These are phyloP conservation scores for Alternaria solani DNA, from an alignment of 2,329 filamentous ascomycete genomes.

Conservation along the genomic window DNA sequence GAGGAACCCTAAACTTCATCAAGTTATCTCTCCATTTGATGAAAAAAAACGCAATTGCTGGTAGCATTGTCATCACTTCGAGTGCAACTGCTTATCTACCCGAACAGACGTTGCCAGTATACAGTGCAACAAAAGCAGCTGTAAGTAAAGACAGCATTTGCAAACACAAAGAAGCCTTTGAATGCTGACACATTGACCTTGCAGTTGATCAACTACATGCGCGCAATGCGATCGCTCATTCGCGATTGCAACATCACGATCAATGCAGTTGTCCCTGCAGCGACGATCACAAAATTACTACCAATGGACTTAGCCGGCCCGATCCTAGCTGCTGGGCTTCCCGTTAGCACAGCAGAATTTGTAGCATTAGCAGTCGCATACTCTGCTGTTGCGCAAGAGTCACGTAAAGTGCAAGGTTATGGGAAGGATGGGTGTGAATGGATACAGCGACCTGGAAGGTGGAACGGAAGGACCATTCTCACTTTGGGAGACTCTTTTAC, in stretches of 20 bases:
- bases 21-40: conserved; percentile 47
- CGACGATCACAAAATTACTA: conserved; percentile 45
- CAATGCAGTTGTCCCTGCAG: conserved; percentile 51
- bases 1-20: conserved; percentile 42
- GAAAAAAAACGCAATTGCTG: conserved; percentile 22
- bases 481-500: conserved; percentile 49
- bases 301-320: conserved; percentile 42
- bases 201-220: not conserved
- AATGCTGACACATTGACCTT: not conserved
- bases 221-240: not conserved
- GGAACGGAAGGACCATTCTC: conserved; percentile 49
- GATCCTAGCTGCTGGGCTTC: conserved; percentile 43
- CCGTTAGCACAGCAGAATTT: conserved; percentile 44
- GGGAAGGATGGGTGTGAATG: conserved; percentile 39
- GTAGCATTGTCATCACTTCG: conserved; percentile 52
- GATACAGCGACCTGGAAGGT: conserved; percentile 23
- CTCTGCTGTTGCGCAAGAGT: conserved; percentile 49
- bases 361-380: conserved; percentile 51
- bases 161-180: not conserved
- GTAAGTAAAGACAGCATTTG: conserved; percentile 45
- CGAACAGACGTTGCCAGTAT: conserved; percentile 50
- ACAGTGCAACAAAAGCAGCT: conserved; percentile 34
- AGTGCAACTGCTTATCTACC: conserved; percentile 52
- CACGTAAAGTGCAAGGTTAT: conserved; percentile 45
- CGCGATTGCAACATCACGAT: conserved; percentile 43